Percentiles rank a stretch among this genome's conserved stretches.
These are phyloP conservation scores for Saccharomyces hybrid DNA, from an alignment of 1,139 yeast genomes.

Conservation along the genomic window DNA sequence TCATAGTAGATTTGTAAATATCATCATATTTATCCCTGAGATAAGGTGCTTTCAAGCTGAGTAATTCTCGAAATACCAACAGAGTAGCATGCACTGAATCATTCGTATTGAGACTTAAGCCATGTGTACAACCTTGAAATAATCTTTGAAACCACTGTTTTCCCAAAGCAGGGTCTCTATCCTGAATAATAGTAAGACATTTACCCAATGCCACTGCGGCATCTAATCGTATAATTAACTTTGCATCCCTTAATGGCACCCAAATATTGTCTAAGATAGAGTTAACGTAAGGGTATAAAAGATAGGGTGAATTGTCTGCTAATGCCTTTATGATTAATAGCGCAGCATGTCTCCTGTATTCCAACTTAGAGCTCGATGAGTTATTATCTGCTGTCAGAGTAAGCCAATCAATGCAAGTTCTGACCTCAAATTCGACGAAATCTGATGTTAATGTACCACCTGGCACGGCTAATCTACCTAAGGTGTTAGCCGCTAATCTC, in stretches of 20 bases:
- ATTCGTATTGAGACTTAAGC: conserved; percentile 42
- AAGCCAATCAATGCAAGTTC: conserved; percentile 84
- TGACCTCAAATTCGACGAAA: conserved; percentile 87
- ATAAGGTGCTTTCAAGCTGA: conserved; percentile 59
- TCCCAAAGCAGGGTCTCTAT: conserved; percentile 66
- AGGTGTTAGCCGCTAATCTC: conserved; percentile 76
- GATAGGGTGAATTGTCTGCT: conserved; percentile 82
- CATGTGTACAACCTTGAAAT: conserved; percentile 53
- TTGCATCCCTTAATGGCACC: conserved; percentile 79
- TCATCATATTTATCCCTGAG: conserved; percentile 66
- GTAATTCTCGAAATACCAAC: conserved; percentile 71
- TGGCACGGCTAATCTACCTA: conserved; percentile 83
- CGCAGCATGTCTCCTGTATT: conserved; percentile 84
- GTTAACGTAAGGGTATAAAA: conserved; percentile 69
- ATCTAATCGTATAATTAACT: conserved; percentile 66
- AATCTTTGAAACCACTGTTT: conserved; percentile 68
- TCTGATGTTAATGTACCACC: conserved; percentile 88
- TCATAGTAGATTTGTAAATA: conserved; percentile 67
- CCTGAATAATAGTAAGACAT: conserved; percentile 70
- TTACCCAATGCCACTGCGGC: conserved; percentile 76
- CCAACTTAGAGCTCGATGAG: conserved; percentile 59
- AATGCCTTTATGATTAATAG: conserved; percentile 75
- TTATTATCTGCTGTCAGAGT: conserved; percentile 42
- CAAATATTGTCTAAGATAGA: conserved; percentile 78
- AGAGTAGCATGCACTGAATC: conserved; percentile 84